Evolutionary conservation across 1,139 yeast genomes (phyloP), one percentile per base, ranked within the genome.

Genomic region (Diutina ranongensis): DNA sequence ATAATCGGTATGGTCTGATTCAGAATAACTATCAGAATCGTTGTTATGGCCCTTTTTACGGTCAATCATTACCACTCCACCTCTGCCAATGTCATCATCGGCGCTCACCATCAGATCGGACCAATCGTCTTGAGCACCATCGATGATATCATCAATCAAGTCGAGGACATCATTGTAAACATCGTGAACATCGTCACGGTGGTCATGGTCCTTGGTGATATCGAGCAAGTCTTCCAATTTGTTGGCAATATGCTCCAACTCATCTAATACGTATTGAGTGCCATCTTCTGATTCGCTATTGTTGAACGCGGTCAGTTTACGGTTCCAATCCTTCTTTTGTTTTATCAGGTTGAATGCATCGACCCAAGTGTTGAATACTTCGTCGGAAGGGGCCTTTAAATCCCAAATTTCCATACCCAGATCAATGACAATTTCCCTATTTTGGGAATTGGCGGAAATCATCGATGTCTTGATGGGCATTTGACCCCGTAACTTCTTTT

Each of bases 331-430:
- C 40, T 22, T 34, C 31, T 22, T 34, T 13, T 12, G 58, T 49
- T 71, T 71, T 45, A 77, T 63, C 36, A 64, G 63, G 53, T 80
- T 79, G 52, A 88, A 74, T 0, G 95, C 95, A 45, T 78, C 73
- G 9, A 84, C 77, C 98, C 98, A 92, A 9, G 78, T 71, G 41
- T 76, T 73, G 71, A 88, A 92, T 53, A 85, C 92, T 3, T 71
- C 68, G 15, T 62, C 62, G 47, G 73, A 78, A 41, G 73, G 64
- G 0, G 97, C 86, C 55, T 83, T 84, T 51, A 92, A 68, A 45
- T 78, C 80, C 98, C 98, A 92, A 15, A 86, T 80, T 59, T 92
- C 98, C 80, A 92, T 82, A 2, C 98, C 98, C 0, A 97, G 87
- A 60, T 92, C 97, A 51, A 92, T 74, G 46, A 83, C 81, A 45